Base-by-base conservation (phyloP, 805 yeast genomes). In the Kuraishia hungarica region DNA sequence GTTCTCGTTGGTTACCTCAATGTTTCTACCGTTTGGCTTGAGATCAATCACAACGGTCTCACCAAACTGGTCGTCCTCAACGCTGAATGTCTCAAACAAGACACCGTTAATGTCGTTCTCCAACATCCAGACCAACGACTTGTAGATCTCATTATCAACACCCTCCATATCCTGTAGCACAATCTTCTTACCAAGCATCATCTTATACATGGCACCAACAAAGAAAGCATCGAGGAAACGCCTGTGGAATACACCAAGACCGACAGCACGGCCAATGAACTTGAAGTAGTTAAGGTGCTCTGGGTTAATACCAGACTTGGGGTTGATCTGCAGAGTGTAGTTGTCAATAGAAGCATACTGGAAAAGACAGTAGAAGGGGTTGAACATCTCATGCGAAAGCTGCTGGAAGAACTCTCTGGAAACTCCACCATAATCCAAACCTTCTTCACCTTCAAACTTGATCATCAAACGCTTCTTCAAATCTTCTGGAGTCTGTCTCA, bases 401-500 rank as follows among this genome's bases (percentile, higher is more conserved):
- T 92, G 79, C 75, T 92, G 94, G 86, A 94, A 94, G 72, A 90
- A 94, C 72, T 94, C 99, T 76, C 99, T 82, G 29, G 97, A 90
- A 59, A 94, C 98, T 69, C 99, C 99, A 80, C 99, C 99, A 69
- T 94, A 94, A 77, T 94, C 99, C 65, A 94, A 81, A 72, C 99
- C 99, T 77, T 94, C 99, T 76, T 94, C 99, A 58, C 99, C 99
- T 64, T 94, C 99, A 66, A 94, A 94, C 70, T 93, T 91, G 72
- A 94, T 94, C 99, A 94, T 94, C 59, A 94, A 77, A 69, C 99
- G 81, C 78, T 94, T 94, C 81, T 94, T 96, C 74, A 94, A 81
- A 69, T 94, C 99, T 72, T 92, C 97, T 20, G 99, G 98, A 2
- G 97, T 86, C 76, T 94, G 99, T 72, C 99, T 86, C 99, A 94